Conservation (phyloP, 2,329 filamentous ascomycete genomes). For the Taxawa tesnikishii region DNA sequence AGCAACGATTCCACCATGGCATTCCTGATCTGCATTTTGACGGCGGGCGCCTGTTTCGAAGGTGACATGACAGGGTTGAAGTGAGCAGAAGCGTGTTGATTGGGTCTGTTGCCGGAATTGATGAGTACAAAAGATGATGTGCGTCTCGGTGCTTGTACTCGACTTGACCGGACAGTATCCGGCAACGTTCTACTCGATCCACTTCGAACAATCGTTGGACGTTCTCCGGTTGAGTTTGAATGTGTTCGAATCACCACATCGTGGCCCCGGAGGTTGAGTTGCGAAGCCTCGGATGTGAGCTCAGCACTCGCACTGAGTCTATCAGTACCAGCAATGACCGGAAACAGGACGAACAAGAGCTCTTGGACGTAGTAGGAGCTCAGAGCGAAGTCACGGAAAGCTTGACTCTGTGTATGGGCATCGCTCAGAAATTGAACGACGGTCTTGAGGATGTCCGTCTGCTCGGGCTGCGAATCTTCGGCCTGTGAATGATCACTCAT, state of each 20-base stretch:
- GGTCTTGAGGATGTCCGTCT: slow-evolving; percentile 54
- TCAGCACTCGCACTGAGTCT: slow-evolving; percentile 74
- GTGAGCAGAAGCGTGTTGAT: slow-evolving; percentile 47
- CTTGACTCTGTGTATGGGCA: slow-evolving; percentile 60
- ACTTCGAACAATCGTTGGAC: slow-evolving; percentile 60
- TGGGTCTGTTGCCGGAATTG: slow-evolving; percentile 52
- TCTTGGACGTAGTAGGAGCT: slow-evolving; percentile 72
- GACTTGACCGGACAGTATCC: slow-evolving; percentile 10
- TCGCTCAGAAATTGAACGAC: slow-evolving; percentile 70
- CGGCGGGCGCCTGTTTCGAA: slow-evolving; percentile 36
- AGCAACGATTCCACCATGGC: slow-evolving; percentile 64
- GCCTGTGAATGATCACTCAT: slow-evolving; percentile 34
- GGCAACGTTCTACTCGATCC: slow-evolving; percentile 28
- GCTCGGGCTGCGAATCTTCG: slow-evolving; percentile 26
- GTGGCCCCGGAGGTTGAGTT: slow-evolving; percentile 72
- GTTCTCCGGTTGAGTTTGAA: slow-evolving; percentile 44
- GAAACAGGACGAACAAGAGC: slow-evolving; percentile 70
- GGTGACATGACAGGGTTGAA: slow-evolving; percentile 52
- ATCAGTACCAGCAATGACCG: slow-evolving; percentile 77
- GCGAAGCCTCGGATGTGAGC: slow-evolving; percentile 69
- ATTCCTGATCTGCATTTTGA: slow-evolving; percentile 45
- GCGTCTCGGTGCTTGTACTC: slow-evolving; percentile 56
- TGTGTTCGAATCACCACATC: slow-evolving; percentile 74
- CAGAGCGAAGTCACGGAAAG: slow-evolving; percentile 73
- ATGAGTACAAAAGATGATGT: slow-evolving; percentile 88